Conservation (phyloP, 2,329 filamentous ascomycete species). For the Pseudocercospora pini-densiflorae region DNA sequence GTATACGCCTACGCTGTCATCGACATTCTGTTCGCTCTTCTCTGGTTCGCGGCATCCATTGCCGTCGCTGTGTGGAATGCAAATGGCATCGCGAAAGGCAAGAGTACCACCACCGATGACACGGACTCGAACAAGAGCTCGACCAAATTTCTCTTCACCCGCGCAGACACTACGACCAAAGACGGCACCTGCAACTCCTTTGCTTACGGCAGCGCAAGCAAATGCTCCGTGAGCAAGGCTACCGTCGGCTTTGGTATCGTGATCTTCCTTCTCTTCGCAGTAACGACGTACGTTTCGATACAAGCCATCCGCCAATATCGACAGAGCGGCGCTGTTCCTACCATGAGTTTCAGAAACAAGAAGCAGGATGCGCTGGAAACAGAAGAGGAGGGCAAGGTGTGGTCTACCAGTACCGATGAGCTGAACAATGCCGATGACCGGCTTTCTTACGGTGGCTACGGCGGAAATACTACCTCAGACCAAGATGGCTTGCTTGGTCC, state of each 20-base stretch:
- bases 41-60: conserved; percentile 65
- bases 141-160: conserved; percentile 10
- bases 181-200: conserved; percentile 59
- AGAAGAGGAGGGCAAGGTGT: conserved; percentile 48
- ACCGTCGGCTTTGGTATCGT: conserved; percentile 61
- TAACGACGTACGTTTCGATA: conserved; percentile 58
- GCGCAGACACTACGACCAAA: conserved; percentile 24
- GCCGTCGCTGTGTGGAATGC: conserved; percentile 61
- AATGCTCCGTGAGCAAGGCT: conserved; percentile 62
- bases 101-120: conserved; percentile 38
- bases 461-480: conserved; percentile 13
- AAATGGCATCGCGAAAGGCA: conserved; percentile 57
- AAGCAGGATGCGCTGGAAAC: conserved; percentile 41
- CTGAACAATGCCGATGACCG: conserved; percentile 28
- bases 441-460: conserved; percentile 17
- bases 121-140: conserved; percentile 1
- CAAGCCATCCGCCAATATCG: conserved; percentile 62
- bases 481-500: conserved; percentile 24
- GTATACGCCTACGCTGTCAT: conserved; percentile 63
- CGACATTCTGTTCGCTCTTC: conserved; percentile 58
- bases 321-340: conserved; percentile 59
- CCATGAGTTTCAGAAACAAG: conserved; percentile 40
- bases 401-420: conserved; percentile 50
- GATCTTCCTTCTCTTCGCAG: conserved; percentile 60
- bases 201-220: conserved; percentile 58